A percentile compares a stretch with the other conserved stretches of the same genome.
These are phyloP conservation scores for Adenanthera pavonina DNA, from an alignment of 306 rosid species.

Conservation along the genomic window DNA sequence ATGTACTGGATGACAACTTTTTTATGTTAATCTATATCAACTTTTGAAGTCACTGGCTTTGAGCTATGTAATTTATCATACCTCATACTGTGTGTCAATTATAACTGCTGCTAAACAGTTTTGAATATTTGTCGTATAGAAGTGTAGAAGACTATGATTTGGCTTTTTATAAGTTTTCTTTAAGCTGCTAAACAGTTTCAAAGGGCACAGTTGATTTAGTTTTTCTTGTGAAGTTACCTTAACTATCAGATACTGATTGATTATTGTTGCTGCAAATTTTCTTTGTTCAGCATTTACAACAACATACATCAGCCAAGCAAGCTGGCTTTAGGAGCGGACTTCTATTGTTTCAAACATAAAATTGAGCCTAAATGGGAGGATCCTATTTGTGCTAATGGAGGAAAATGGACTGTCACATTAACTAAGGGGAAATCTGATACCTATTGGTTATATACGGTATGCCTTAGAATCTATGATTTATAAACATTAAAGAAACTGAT, in stretches of 20 bases:
- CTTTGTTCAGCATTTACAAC: conserved; percentile 70
- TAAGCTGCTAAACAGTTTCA: neutral
- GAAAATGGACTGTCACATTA: conserved; percentile 71
- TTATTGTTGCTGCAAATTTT: neutral
- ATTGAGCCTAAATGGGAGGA: conserved; percentile 99
- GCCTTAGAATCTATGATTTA: conserved; percentile 12
- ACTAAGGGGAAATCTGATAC: conserved; percentile 69
- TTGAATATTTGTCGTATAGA: neutral
- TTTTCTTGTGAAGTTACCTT: neutral
- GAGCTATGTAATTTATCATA: neutral
- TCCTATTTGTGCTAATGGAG: conserved; percentile 88
- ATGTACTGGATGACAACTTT: neutral
- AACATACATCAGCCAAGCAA: conserved; percentile 87
- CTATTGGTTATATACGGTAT: conserved; percentile 88
- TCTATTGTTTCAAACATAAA: conserved; percentile 80
- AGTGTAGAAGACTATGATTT: neutral
- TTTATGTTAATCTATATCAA: neutral
- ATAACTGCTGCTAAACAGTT: neutral
- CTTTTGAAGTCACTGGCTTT: neutral
- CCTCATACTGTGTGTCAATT: neutral
- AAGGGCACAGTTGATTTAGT: neutral
- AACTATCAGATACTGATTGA: neutral
- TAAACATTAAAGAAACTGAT: neutral
- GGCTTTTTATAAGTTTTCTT: neutral
- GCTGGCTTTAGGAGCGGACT: conserved; percentile 59